Conservation (phyloP, 306 rosid species). For the Prunus fruticosa region DNA sequence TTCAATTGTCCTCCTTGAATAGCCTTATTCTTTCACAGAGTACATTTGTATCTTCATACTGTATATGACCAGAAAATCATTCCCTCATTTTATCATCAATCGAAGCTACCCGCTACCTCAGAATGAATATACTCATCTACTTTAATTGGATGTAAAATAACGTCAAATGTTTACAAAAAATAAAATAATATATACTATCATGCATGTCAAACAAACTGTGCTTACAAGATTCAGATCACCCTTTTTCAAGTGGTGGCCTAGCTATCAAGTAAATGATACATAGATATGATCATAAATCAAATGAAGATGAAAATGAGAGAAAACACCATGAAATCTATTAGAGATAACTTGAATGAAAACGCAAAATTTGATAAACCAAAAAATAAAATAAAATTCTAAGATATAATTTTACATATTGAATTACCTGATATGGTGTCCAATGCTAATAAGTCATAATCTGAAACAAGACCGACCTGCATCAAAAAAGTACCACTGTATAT, state of each 20-base stretch:
- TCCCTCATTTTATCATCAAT: background rate
- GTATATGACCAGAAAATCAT: background rate
- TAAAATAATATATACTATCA: background rate
- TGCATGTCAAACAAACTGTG: background rate
- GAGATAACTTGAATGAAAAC: background rate
- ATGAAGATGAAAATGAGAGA: background rate
- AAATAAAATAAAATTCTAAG: background rate
- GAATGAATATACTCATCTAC: background rate
- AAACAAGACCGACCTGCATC: conserved; percentile 91
- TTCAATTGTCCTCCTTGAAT: background rate
- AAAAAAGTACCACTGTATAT: conserved; percentile 24
- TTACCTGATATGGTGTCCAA: conserved; percentile 89
- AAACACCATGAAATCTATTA: background rate
- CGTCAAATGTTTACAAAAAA: background rate
- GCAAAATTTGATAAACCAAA: background rate
- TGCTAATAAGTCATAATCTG: conserved; percentile 92
- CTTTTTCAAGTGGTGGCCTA: background rate
- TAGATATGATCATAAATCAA: background rate
- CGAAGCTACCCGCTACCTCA: background rate
- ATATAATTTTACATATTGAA: background rate
- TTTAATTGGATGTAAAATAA: background rate
- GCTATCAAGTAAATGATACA: background rate
- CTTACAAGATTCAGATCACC: background rate
- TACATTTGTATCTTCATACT: background rate
- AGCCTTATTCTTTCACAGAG: background rate